These are phyloP conservation scores for Hymenochaete sp. DNA, from an alignment of 1,284 basidiomycete species.

Conservation along the genomic window DNA sequence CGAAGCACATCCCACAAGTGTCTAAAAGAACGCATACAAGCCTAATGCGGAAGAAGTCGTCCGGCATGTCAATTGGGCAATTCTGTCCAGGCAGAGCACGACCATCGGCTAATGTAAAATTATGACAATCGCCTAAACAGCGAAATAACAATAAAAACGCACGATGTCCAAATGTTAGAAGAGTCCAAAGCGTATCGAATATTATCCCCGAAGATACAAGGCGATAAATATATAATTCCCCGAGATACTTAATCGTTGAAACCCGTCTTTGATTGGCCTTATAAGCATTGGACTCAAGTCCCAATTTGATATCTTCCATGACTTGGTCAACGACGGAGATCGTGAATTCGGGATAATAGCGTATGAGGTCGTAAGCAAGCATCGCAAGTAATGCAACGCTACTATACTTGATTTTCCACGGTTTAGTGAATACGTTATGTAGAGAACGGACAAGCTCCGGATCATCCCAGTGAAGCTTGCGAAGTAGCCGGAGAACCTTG, in stretches of 20 bases:
- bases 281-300: conserved; percentile 92
- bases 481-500: conserved; percentile 83
- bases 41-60: conserved; percentile 93
- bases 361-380: conserved; percentile 86
- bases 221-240: conserved; percentile 97
- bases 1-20: conserved; percentile 97
- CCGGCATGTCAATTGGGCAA: conserved; percentile 79
- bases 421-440: conserved; percentile 85
- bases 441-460: conserved; percentile 42
- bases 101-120: conserved; percentile 59
- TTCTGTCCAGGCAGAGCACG: conserved; percentile 77
- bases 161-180: conserved; percentile 97
- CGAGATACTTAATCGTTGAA: conserved; percentile 87
- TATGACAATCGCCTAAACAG: conserved; percentile 6
- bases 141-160: conserved; percentile 31
- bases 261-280: conserved; percentile 91
- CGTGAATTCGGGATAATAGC: conserved; percentile 85
- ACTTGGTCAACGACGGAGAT: conserved; percentile 90
- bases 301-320: conserved; percentile 83
- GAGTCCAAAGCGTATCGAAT: conserved; percentile 90
- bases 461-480: conserved; percentile 96
- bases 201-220: conserved; percentile 82
- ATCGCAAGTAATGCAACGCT: conserved; percentile 91
- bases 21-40: conserved; percentile 90
- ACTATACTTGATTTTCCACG: conserved; percentile 93